These are phyloP conservation scores for Hymenoscyphus salicellus DNA, from an alignment of 2,329 filamentous ascomycete genomes.

Conservation along the genomic window DNA sequence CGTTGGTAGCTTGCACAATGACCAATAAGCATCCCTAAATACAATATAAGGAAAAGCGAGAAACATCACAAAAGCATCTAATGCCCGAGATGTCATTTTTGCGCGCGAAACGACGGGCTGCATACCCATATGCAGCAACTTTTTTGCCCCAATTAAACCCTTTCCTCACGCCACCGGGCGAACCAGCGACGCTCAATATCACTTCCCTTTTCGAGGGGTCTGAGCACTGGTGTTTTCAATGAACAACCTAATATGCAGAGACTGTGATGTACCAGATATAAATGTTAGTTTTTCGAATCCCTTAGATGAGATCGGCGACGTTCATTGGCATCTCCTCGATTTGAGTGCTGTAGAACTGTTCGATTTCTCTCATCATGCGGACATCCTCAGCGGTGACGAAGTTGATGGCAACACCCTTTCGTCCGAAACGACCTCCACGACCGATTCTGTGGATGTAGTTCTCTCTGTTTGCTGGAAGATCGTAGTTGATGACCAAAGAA, in stretches of 20 bases:
- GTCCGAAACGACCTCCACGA: conserved; percentile 88
- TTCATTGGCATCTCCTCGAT: conserved; percentile 99
- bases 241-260: conserved; percentile 23
- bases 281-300: conserved; percentile 11
- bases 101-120: conserved; percentile 31
- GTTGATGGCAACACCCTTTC: conserved; percentile 99
- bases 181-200: conserved; percentile 39
- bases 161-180: conserved; percentile 36
- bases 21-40: conserved; percentile 33
- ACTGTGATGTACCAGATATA: conserved; percentile 35
- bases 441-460: conserved; percentile 99
- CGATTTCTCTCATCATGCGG: conserved; percentile 99
- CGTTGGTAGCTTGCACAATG: conserved; percentile 28
- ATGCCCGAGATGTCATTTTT: conserved; percentile 31
- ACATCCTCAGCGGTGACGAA: conserved; percentile 99
- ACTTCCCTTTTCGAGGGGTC: conserved; percentile 32
- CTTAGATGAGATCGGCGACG: conserved; percentile 72
- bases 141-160: conserved; percentile 34
- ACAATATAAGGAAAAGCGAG: conserved; percentile 32
- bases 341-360: conserved; percentile 99
- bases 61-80: conserved; percentile 36
- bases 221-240: conserved; percentile 23
- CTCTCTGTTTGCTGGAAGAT: conserved; percentile 95
- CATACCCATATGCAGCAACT: conserved; percentile 33
- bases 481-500: conserved; percentile 97